These are phyloP conservation scores for Achaetomium macrosporum DNA, from an alignment of 2,329 filamentous ascomycete species.

Conservation along the genomic window DNA sequence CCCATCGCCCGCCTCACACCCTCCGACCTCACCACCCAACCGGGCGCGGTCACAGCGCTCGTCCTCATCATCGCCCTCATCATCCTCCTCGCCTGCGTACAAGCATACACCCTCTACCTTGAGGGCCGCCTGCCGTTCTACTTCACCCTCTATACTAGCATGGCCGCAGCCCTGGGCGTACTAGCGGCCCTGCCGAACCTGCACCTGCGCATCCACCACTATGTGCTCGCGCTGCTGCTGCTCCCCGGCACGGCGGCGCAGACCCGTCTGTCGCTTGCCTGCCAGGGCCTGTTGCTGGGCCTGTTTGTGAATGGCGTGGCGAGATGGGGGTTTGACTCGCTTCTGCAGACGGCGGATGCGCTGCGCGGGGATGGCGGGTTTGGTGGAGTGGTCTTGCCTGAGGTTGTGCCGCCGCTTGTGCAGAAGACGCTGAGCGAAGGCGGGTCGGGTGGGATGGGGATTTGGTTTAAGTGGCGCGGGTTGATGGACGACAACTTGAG, in stretches of 20 bases:
- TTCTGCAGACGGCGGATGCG: constrained; percentile 61
- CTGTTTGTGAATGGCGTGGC: constrained; percentile 74
- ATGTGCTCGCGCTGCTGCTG: constrained; percentile 64
- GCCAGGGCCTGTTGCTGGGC: constrained; percentile 67
- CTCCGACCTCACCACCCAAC: constrained; percentile 63
- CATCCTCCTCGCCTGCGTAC: constrained; percentile 57
- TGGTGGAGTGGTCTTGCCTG: constrained; percentile 41
- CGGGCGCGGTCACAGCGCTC: constrained; percentile 61
- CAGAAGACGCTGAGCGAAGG: constrained; percentile 36
- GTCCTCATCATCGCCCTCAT: constrained; percentile 58
- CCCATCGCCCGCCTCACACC: constrained; percentile 65
- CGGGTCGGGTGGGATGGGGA: constrained; percentile 31
- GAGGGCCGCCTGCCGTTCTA: constrained; percentile 62
- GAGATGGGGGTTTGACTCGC: constrained; percentile 67
- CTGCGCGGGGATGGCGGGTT: constrained; percentile 44
- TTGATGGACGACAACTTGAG: background rate
- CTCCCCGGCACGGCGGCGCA: constrained; percentile 67
- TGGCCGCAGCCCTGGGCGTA: constrained; percentile 47
- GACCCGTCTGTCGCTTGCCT: constrained; percentile 60
- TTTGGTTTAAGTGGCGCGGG: constrained; percentile 35
- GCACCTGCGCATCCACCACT: constrained; percentile 68
- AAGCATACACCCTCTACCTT: constrained; percentile 61
- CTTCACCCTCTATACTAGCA: constrained; percentile 55
- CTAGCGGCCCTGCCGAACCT: constrained; percentile 50
- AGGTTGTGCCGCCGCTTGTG: constrained; percentile 30